Evolutionary conservation across 306 rosid species (phyloP).

Genomic region (Prinsepia uniflora): DNA sequence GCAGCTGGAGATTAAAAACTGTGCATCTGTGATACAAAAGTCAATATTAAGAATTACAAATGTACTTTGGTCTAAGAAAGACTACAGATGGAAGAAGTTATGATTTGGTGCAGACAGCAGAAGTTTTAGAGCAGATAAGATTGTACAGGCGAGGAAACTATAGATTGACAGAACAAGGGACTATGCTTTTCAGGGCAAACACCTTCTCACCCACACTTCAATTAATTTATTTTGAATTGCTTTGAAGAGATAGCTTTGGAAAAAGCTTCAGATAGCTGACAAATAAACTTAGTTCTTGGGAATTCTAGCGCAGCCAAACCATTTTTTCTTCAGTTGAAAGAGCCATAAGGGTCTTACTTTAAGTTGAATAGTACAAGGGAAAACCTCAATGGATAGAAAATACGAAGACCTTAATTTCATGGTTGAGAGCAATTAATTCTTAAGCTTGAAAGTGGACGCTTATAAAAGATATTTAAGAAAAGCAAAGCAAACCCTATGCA

Average conservation of each 20-base stretch:
- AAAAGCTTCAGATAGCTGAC: background rate
- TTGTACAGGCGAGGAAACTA: too few relatives aligned
- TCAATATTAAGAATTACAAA: background rate
- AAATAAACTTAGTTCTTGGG: background rate
- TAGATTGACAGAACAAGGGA: too few relatives aligned
- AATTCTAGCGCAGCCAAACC: background rate
- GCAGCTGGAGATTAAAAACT: background rate
- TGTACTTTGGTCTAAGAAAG: background rate
- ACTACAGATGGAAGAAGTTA: too few relatives aligned
- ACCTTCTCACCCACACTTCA: too few relatives aligned
- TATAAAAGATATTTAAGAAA: slow-evolving; percentile 5
- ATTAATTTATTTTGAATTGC: too few relatives aligned
- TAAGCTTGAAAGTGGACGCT: background rate
- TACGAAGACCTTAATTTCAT: background rate
- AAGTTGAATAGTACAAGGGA: background rate
- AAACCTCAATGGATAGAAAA: slow-evolving; percentile 11
- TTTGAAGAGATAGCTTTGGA: too few relatives aligned
- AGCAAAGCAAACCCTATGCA: slow-evolving; percentile 10
- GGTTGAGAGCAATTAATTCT: background rate
- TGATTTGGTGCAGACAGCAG: too few relatives aligned
- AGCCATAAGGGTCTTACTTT: background rate
- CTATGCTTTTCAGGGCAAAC: too few relatives aligned
- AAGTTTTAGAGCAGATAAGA: too few relatives aligned
- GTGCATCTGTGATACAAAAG: background rate
- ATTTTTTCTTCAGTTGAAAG: too few relatives aligned